Percentiles rank a stretch among this genome's conserved stretches.
These are phyloP conservation scores for Carex cristatella DNA, from an alignment of 176 grass and related monocot genomes.

Conservation along the genomic window DNA sequence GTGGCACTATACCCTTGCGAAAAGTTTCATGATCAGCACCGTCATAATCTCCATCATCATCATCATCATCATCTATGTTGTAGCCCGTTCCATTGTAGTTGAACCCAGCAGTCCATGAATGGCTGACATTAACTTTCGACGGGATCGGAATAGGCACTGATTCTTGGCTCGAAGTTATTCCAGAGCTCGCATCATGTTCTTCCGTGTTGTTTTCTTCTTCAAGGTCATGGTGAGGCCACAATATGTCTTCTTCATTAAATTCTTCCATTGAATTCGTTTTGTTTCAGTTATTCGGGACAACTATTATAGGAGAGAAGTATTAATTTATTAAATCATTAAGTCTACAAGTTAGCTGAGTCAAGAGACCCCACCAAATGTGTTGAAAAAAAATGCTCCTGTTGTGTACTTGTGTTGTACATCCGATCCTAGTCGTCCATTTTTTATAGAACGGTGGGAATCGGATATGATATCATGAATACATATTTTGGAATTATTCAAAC, in stretches of 20 bases:
- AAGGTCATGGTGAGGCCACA: conserved; percentile 25
- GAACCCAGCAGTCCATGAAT: conserved; percentile 30
- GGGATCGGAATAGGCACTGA: conserved; percentile 31
- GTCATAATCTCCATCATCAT: background rate
- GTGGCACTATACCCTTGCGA: conserved; percentile 11
- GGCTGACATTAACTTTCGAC: conserved; percentile 31
- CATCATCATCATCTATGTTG: background rate
- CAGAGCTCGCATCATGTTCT: background rate
- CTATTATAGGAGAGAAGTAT: background rate
- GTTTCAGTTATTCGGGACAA: background rate
- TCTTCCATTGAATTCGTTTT: conserved; percentile 40
- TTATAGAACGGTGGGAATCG: too few species aligned
- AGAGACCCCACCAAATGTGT: background rate
- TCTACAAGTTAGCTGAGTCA: background rate
- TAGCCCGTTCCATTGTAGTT: background rate
- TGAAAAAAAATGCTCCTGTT: too few species aligned
- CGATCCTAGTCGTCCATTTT: too few species aligned
- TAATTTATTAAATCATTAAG: background rate
- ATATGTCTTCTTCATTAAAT: conserved; percentile 46
- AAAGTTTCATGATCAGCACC: background rate
- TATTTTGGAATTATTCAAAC: background rate
- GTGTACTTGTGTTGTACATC: too few species aligned
- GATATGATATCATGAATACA: background rate
- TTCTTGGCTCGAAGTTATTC: background rate
- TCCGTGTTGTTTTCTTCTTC: background rate